These are phyloP conservation scores for Symbiodinium natans DNA, from an alignment of 73 alveolate genomes.

Conservation along the genomic window DNA sequence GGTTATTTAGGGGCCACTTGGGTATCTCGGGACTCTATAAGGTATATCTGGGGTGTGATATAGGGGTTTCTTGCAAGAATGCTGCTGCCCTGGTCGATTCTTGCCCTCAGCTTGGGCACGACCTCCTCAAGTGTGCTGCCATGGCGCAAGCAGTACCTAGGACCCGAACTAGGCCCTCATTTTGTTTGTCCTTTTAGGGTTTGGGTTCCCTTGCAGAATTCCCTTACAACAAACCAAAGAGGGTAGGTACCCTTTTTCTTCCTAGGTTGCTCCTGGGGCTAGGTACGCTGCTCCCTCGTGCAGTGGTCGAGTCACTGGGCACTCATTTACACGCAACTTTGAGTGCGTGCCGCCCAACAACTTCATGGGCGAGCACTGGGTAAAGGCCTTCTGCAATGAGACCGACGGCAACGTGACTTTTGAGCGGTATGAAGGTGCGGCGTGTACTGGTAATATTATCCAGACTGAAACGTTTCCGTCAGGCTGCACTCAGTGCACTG, in stretches of 20 bases:
- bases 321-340: not conserved
- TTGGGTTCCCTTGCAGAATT: no score
- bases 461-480: not conserved
- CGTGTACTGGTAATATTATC: not conserved
- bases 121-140: not conserved
- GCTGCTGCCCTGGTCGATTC: no score
- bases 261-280: not conserved
- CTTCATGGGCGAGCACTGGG: constrained; percentile 20
- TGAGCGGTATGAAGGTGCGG: not conserved
- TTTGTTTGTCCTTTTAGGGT: no score
- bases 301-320: constrained; percentile 14
- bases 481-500: not conserved
- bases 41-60: no score
- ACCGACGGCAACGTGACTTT: constrained; percentile 18
- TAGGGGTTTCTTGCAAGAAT: no score
- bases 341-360: constrained; percentile 12
- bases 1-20: no score
- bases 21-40: no score
- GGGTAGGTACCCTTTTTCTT: no score
- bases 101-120: no score
- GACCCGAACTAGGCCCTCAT: no score
- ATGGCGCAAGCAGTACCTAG: no score
- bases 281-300: constrained; percentile 2
- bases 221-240: no score
- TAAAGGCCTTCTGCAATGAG: constrained; percentile 21